Evolutionary conservation across 495 filamentous ascomycete genomes (phyloP).

Genomic region (Penicillium atrosanguineum): DNA sequence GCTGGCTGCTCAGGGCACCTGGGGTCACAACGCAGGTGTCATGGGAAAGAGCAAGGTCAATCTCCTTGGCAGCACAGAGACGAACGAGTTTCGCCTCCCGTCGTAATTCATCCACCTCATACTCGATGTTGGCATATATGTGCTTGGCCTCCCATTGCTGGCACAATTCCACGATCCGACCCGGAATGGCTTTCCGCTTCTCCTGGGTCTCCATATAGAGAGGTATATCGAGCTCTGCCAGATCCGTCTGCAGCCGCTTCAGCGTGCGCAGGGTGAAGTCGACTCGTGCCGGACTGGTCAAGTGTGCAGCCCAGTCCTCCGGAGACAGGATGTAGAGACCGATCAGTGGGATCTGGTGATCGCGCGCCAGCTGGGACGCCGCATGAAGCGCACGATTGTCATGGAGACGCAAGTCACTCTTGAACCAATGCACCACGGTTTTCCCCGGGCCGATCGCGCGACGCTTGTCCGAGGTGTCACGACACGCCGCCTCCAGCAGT

Average conservation of each 20-base stretch:
- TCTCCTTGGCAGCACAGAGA: slow-evolving; percentile 55
- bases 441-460: slow-evolving; percentile 47
- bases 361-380: slow-evolving; percentile 65
- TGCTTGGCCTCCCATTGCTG: slow-evolving; percentile 70
- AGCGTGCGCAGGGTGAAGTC: slow-evolving; percentile 77
- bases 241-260: slow-evolving; percentile 59
- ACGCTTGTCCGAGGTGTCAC: slow-evolving; percentile 48
- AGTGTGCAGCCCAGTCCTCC: slow-evolving; percentile 81
- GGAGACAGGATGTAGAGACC: slow-evolving; percentile 79
- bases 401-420: slow-evolving; percentile 68
- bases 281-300: slow-evolving; percentile 67
- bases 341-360: slow-evolving; percentile 65
- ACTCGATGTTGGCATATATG: slow-evolving; percentile 56
- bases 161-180: slow-evolving; percentile 65
- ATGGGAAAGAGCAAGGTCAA: slow-evolving; percentile 64
- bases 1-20: slow-evolving; percentile 58
- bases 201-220: slow-evolving; percentile 71
- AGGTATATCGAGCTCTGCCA: slow-evolving; percentile 73
- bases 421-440: slow-evolving; percentile 90
- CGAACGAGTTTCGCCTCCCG: slow-evolving; percentile 67
- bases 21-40: slow-evolving; percentile 84
- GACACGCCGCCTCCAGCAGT: slow-evolving; percentile 50
- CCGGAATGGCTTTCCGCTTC: slow-evolving; percentile 60
- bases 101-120: slow-evolving; percentile 60
- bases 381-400: slow-evolving; percentile 74